A percentile compares a stretch with the other conserved stretches of the same genome.
These are phyloP conservation scores for Phycomyces nitens DNA, from an alignment of 192 early-diverging fungal species.

Conservation along the genomic window DNA sequence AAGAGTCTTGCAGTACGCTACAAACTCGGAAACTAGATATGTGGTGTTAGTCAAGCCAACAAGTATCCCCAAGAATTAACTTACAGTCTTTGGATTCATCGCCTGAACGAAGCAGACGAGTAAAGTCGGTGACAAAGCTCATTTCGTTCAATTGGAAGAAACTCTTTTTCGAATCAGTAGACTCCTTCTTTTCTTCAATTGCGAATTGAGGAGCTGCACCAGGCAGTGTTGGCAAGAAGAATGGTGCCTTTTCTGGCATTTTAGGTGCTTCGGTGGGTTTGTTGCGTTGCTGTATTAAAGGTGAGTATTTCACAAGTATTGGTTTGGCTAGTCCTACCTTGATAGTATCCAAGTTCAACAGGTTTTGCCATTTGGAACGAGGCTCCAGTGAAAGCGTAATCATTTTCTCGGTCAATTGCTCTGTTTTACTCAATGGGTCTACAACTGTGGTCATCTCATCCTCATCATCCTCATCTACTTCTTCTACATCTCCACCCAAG, in stretches of 20 bases:
- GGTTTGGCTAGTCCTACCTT: slow-evolving; percentile 46
- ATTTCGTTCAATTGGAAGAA: slow-evolving; percentile 45
- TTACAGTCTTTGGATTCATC: slow-evolving; percentile 40
- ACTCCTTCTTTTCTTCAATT: slow-evolving; percentile 32
- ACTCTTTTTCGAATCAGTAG: slow-evolving; percentile 27
- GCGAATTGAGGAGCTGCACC: slow-evolving; percentile 49
- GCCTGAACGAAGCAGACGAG: slow-evolving; percentile 50
- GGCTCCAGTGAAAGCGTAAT: slow-evolving; percentile 82
- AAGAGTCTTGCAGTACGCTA: slow-evolving; percentile 70
- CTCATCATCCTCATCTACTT: slow-evolving; percentile 25
- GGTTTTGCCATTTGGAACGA: slow-evolving; percentile 85
- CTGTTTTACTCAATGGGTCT: slow-evolving; percentile 23
- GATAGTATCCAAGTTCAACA: slow-evolving; percentile 86
- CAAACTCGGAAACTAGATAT: slow-evolving; percentile 52
- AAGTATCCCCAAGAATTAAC: slow-evolving; percentile 2
- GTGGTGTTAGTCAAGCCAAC: not conserved
- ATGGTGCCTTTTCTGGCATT: slow-evolving; percentile 85
- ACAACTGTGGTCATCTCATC: slow-evolving; percentile 1
- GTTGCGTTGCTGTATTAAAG: slow-evolving; percentile 67
- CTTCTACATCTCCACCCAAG: slow-evolving; percentile 47
- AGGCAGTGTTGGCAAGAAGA: slow-evolving; percentile 84
- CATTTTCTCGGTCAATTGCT: slow-evolving; percentile 76
- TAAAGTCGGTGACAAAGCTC: slow-evolving; percentile 60
- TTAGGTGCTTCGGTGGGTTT: slow-evolving; percentile 87
- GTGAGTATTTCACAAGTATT: not conserved